These are phyloP conservation scores for Phytophthora colocasiae DNA, from an alignment of 352 stramenopile genomes.

Conservation along the genomic window DNA sequence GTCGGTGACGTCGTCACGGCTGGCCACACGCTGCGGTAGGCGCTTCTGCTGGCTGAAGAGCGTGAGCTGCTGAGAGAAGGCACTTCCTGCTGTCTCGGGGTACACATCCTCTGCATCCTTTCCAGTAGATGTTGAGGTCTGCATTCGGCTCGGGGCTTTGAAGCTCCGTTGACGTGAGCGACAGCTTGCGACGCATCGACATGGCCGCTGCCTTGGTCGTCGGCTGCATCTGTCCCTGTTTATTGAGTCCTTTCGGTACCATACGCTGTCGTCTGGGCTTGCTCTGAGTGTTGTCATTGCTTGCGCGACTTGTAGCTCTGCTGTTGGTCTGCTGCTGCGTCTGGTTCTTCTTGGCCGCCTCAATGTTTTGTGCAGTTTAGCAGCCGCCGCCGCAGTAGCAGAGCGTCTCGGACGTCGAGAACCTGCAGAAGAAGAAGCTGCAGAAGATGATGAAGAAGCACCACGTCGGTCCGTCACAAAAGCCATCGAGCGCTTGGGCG, in stretches of 20 bases:
- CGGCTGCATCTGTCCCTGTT: slow-evolving; percentile 19
- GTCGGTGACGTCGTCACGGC: slow-evolving; percentile 82
- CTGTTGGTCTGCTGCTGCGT: slow-evolving; percentile 8
- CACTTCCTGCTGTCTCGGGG: slow-evolving; percentile 52
- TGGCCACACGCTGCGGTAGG: slow-evolving; percentile 74
- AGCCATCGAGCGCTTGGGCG: slow-evolving; percentile 48
- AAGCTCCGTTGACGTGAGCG: slow-evolving; percentile 36
- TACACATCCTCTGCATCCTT: slow-evolving; percentile 72
- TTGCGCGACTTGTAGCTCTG: slow-evolving; percentile 1
- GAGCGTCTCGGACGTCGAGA: slow-evolving; percentile 21
- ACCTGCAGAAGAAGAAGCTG: not conserved
- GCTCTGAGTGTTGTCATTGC: slow-evolving; percentile 21
- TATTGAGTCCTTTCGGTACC: slow-evolving; percentile 45
- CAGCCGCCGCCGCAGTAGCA: slow-evolving; percentile 12
- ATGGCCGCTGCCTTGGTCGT: slow-evolving; percentile 19
- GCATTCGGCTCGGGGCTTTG: slow-evolving; percentile 9
- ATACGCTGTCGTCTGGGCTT: slow-evolving; percentile 65
- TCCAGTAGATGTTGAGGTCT: slow-evolving; percentile 28
- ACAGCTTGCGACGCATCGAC: slow-evolving; percentile 45
- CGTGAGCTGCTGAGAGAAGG: slow-evolving; percentile 75
- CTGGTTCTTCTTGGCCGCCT: slow-evolving; percentile 26
- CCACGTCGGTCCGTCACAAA: slow-evolving; percentile 58
- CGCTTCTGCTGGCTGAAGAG: slow-evolving; percentile 85
- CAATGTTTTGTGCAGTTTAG: slow-evolving; percentile 38
- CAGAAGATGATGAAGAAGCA: not conserved